Percentiles rank a stretch among this genome's conserved stretches.
Conservation (phyloP, 2,329 filamentous ascomycete genomes). For the Colletotrichum sp. region DNA sequence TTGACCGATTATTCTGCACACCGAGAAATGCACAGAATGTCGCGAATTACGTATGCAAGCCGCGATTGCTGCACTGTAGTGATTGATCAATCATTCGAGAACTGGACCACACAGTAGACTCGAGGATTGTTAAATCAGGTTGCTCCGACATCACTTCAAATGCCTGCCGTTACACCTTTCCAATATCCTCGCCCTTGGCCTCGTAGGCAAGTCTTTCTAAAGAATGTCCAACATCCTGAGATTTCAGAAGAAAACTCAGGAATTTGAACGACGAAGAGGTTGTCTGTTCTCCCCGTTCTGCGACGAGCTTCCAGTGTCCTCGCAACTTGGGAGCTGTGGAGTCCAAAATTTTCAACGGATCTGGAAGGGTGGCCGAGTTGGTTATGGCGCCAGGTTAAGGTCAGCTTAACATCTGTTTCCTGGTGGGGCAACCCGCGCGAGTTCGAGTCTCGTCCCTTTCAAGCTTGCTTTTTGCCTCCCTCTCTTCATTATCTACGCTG, state of each 20-base stretch:
- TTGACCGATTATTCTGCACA: neutral
- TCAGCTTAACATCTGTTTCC: neutral
- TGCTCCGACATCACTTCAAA: neutral
- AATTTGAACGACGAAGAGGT: neutral
- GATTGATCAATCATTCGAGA: neutral
- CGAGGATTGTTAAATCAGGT: neutral
- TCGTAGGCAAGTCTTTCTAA: neutral
- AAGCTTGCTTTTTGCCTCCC: neutral
- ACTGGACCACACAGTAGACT: neutral
- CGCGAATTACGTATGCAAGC: neutral
- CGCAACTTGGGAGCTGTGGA: neutral
- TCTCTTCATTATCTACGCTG: neutral
- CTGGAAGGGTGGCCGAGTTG: neutral
- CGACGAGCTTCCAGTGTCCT: neutral
- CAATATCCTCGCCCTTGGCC: neutral
- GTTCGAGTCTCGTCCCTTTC: neutral
- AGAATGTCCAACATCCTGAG: neutral
- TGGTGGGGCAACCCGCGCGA: neutral
- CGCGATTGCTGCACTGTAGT: neutral
- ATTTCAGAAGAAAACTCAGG: neutral
- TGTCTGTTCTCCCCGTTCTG: neutral
- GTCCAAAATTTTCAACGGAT: rapidly evolving
- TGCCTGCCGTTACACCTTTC: neutral
- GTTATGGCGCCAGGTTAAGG: neutral
- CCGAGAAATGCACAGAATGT: neutral